Evolutionary conservation across 1,139 yeast species (phyloP).

Genomic region (Geotrichum klebahnii): DNA sequence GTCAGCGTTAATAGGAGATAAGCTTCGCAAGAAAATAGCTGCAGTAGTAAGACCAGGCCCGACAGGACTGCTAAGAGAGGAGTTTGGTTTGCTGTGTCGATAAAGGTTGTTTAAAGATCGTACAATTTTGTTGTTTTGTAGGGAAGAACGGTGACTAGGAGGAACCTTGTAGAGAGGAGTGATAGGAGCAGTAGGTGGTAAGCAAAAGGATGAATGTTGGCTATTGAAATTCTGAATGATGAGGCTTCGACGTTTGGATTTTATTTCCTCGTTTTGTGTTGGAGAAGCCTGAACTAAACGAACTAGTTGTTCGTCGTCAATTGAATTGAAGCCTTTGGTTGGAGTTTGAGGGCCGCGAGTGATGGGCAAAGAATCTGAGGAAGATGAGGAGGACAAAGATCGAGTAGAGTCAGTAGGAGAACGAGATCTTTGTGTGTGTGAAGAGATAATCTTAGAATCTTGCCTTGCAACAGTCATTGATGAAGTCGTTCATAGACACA

Average conservation of each 20-base stretch:
- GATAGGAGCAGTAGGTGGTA: not conserved
- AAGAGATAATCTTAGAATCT: not conserved
- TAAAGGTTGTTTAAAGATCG: not conserved
- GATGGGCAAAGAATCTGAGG: not conserved
- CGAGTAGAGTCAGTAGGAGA: not conserved
- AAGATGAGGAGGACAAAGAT: not conserved
- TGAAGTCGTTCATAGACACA: not conserved
- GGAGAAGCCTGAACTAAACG: conserved; percentile 4
- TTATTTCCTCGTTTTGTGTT: conserved; percentile 3
- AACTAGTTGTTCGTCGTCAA: conserved; percentile 5
- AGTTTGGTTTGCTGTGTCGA: not conserved
- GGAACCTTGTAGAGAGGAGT: not conserved
- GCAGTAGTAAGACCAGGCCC: conserved; percentile 6
- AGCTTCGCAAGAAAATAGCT: conserved; percentile 2
- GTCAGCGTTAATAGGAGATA: conserved; percentile 2
- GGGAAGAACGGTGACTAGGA: not conserved
- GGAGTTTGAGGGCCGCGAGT: conserved; percentile 2
- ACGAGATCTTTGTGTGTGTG: not conserved
- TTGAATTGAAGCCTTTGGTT: not conserved
- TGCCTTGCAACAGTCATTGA: conserved; percentile 3
- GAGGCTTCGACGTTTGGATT: conserved; percentile 9
- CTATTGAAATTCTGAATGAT: conserved; percentile 18
- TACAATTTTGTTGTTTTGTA: conserved; percentile 2
- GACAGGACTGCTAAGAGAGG: not conserved
- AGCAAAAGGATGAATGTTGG: conserved; percentile 9